Evolutionary conservation across 257 asterid species (phyloP).

Genomic region (Solanum etuberosum): DNA sequence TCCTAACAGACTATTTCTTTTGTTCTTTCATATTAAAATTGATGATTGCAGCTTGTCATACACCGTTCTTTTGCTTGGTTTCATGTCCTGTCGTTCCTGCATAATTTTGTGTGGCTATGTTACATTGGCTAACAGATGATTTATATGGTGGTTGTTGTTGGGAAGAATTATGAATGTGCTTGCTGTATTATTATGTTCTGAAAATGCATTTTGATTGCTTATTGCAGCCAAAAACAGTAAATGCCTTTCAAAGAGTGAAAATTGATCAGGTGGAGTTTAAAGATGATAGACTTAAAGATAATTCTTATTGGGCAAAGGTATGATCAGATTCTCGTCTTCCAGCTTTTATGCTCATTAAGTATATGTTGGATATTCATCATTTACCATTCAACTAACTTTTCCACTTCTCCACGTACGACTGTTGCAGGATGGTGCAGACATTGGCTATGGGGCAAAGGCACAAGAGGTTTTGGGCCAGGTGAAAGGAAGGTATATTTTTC

Average conservation of each 20-base stretch:
- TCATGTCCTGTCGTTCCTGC: not conserved
- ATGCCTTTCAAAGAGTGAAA: constrained; percentile 51
- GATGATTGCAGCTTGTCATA: not conserved
- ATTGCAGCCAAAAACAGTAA: constrained; percentile 62
- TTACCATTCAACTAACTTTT: not conserved
- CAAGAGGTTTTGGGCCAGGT: constrained; percentile 95
- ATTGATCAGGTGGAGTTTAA: constrained; percentile 25
- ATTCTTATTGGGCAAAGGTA: constrained; percentile 98
- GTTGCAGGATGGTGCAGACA: constrained; percentile 83
- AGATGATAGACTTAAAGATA: constrained; percentile 83
- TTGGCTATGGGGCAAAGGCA: constrained; percentile 97
- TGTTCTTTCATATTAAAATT: not conserved
- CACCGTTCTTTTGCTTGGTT: not conserved
- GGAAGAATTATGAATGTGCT: not conserved
- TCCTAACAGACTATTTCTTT: not conserved
- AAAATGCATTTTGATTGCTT: not conserved
- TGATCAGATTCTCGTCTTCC: not conserved
- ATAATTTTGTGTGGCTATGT: not conserved
- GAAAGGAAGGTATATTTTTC: constrained; percentile 66
- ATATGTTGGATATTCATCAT: not conserved
- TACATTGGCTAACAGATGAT: not conserved
- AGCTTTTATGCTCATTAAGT: not conserved
- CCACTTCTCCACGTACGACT: not conserved
- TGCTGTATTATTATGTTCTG: not conserved
- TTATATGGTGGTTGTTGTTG: not conserved